These are phyloP conservation scores for Sodiomyces alkalinus DNA, from an alignment of 2,329 filamentous ascomycete genomes.

Conservation along the genomic window DNA sequence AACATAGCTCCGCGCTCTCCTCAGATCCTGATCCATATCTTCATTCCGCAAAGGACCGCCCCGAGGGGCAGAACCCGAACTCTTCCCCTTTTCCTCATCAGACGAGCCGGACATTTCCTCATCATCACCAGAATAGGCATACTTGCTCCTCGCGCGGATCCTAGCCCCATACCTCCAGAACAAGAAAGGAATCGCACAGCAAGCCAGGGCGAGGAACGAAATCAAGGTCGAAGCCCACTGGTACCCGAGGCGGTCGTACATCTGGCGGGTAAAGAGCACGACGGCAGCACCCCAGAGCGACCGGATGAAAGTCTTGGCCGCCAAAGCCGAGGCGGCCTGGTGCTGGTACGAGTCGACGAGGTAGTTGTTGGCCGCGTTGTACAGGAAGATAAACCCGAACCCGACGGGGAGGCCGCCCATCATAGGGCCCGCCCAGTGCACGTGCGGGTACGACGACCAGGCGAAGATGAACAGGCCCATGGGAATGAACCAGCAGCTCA, in stretches of 20 bases:
- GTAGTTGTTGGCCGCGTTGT: conserved; percentile 67
- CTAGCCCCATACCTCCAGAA: conserved; percentile 65
- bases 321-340: conserved; percentile 67
- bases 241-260: conserved; percentile 58
- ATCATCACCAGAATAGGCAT: conserved; percentile 52
- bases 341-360: conserved; percentile 48
- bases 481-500: conserved; percentile 55
- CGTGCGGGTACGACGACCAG: conserved; percentile 44
- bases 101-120: conserved; percentile 17
- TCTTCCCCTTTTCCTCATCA: conserved; percentile 23
- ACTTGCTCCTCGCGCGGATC: conserved; percentile 56
- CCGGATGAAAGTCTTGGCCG: conserved; percentile 67
- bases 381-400: conserved; percentile 73
- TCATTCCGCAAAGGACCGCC: conserved; percentile 15
- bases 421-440: conserved; percentile 58
- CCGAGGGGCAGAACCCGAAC: conserved; percentile 9
- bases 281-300: conserved; percentile 67
- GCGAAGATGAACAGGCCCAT: conserved; percentile 43
- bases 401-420: conserved; percentile 59
- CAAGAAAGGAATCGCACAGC: conserved; percentile 68
- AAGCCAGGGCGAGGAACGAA: conserved; percentile 59
- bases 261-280: conserved; percentile 69
- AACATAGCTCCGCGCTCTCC: conserved; percentile 28
- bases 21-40: conserved; percentile 22
- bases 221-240: conserved; percentile 64